phyloP scores from a whole-genome alignment of 1,284 basidiomycete species.

The Coniferiporia weirii region DNA sequence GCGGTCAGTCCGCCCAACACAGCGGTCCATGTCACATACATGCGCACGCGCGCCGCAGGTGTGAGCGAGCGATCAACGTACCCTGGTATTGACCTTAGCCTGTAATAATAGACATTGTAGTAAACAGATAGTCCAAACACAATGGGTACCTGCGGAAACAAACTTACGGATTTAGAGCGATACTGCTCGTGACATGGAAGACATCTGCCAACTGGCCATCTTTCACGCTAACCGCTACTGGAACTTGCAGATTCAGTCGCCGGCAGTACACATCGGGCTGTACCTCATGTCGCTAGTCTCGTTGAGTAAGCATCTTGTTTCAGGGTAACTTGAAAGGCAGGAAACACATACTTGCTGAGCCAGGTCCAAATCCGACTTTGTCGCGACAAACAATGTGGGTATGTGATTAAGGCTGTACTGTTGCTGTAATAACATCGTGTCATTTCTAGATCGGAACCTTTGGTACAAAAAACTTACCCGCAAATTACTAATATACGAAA shows the following conservation, averaged over 20 bases:
- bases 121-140: slow-evolving; percentile 11
- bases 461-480: slow-evolving; percentile 49
- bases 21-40: slow-evolving; percentile 65
- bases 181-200: slow-evolving; percentile 78
- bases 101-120: slow-evolving; percentile 34
- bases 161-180: slow-evolving; percentile 82
- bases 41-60: slow-evolving; percentile 57
- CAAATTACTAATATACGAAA: slow-evolving; percentile 96
- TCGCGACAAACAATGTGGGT: slow-evolving; percentile 96
- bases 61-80: slow-evolving; percentile 70
- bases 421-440: slow-evolving; percentile 54
- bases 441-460: slow-evolving; percentile 1
- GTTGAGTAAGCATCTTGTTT: neutral
- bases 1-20: slow-evolving; percentile 64
- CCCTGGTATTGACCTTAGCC: slow-evolving; percentile 64
- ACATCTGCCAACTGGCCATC: slow-evolving; percentile 85
- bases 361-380: slow-evolving; percentile 95
- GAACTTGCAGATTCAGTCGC: slow-evolving; percentile 78
- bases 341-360: slow-evolving; percentile 72
- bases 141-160: slow-evolving; percentile 19
- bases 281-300: slow-evolving; percentile 83
- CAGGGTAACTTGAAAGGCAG: neutral
- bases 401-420: slow-evolving; percentile 94
- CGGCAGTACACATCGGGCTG: slow-evolving; percentile 97
- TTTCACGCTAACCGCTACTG: slow-evolving; percentile 87